Percentiles rank a stretch among this genome's conserved stretches.
These are phyloP conservation scores for Acer saccharum DNA, from an alignment of 345 rosid genomes.

Conservation along the genomic window DNA sequence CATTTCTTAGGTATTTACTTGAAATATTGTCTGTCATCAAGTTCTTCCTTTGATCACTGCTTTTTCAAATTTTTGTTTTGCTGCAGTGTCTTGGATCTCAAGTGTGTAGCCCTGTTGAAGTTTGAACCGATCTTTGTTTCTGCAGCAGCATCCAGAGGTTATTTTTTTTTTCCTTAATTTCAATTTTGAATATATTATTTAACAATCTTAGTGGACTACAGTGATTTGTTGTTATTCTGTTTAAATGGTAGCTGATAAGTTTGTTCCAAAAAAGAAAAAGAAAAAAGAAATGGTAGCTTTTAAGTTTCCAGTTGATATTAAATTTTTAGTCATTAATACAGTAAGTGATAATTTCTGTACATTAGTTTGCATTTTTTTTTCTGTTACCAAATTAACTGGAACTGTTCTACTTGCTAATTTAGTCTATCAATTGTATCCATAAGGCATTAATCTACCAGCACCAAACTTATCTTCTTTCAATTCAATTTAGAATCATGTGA, in stretches of 20 bases:
- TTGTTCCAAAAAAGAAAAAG: too few species aligned
- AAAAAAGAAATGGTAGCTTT: background rate
- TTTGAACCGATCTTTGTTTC: constrained; percentile 76
- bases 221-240: background rate
- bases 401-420: too few species aligned
- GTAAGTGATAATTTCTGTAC: too few species aligned
- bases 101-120: constrained; percentile 66
- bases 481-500: too few species aligned
- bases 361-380: too few species aligned
- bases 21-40: background rate
- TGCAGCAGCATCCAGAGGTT: constrained; percentile 67
- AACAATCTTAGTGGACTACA: background rate
- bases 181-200: constrained; percentile 1
- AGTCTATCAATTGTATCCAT: too few species aligned
- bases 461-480: too few species aligned
- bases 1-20: constrained; percentile 54
- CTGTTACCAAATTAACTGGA: too few species aligned
- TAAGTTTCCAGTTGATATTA: background rate
- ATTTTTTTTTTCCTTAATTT: background rate
- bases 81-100: constrained; percentile 66
- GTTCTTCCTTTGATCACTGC: constrained; percentile 4
- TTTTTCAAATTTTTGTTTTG: constrained; percentile 20
- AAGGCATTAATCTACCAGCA: too few species aligned
- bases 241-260: background rate
- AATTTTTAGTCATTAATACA: background rate